These are phyloP conservation scores for Exidia glandulosa DNA, from an alignment of 768 basidiomycete species.

Conservation along the genomic window DNA sequence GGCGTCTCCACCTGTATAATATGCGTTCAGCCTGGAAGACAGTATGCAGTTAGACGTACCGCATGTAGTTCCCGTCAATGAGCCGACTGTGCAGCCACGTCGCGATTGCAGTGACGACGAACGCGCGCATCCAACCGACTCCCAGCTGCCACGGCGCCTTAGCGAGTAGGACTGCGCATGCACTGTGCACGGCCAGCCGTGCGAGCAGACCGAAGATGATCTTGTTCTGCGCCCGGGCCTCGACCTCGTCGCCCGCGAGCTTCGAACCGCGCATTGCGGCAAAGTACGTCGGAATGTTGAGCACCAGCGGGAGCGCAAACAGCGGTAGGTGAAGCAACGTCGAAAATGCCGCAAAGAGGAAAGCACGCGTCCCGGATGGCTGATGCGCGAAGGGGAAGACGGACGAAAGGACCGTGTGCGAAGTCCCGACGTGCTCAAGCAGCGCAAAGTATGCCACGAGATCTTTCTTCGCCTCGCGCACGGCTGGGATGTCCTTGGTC, in stretches of 20 bases:
- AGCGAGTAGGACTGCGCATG: no score
- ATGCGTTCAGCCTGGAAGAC: background rate
- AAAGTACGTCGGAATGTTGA: slow-evolving; percentile 78
- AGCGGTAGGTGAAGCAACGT: slow-evolving; percentile 76
- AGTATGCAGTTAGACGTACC: background rate
- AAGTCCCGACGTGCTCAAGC: slow-evolving; percentile 63
- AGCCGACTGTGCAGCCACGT: background rate
- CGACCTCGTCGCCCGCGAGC: slow-evolving; percentile 76
- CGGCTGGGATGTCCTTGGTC: slow-evolving; percentile 6
- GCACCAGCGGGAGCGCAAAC: slow-evolving; percentile 74
- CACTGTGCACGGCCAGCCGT: slow-evolving; percentile 51
- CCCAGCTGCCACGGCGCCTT: slow-evolving; percentile 61
- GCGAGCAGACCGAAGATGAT: slow-evolving; percentile 72
- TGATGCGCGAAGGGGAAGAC: slow-evolving; percentile 64
- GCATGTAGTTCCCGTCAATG: background rate
- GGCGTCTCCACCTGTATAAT: slow-evolving; percentile 59
- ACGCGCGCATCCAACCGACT: slow-evolving; percentile 70
- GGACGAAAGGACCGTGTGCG: slow-evolving; percentile 72
- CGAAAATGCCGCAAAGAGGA: slow-evolving; percentile 68
- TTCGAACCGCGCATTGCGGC: slow-evolving; percentile 66
- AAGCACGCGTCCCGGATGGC: slow-evolving; percentile 62
- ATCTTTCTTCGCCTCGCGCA: slow-evolving; percentile 49
- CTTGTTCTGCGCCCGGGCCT: slow-evolving; percentile 96
- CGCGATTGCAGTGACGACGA: slow-evolving; percentile 63
- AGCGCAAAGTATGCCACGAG: slow-evolving; percentile 85